phyloP scores from a whole-genome alignment of 257 asterid genomes.

The Echites panduratus region DNA sequence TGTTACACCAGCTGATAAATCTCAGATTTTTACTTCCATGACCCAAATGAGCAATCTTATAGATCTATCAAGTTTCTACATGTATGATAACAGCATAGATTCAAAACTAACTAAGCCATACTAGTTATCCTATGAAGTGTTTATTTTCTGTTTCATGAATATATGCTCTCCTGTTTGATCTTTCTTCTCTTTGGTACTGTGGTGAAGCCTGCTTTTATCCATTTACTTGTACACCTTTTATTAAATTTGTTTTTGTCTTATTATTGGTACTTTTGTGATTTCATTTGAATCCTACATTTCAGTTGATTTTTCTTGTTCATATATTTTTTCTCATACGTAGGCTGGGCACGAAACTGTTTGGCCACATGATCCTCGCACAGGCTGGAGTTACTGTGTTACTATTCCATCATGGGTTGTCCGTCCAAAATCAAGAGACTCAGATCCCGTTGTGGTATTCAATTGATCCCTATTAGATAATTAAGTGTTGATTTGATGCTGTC shows the following conservation, averaged over 20 bases:
- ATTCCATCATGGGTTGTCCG: conserved; percentile 93
- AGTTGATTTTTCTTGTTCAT: conserved; percentile 3
- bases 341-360: conserved; percentile 81
- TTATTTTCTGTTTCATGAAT: background rate
- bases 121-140: background rate
- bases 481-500: conserved; percentile 20
- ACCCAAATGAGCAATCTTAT: background rate
- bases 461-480: conserved; percentile 17
- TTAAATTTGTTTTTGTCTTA: background rate
- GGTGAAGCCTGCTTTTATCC: background rate
- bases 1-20: background rate
- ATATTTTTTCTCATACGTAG: conserved; percentile 34
- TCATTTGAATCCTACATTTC: background rate
- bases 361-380: conserved; percentile 95
- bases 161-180: background rate
- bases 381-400: conserved; percentile 95
- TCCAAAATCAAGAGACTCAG: conserved; percentile 93
- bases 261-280: background rate
- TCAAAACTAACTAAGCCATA: background rate
- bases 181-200: background rate
- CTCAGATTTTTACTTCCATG: background rate
- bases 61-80: background rate
- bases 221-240: background rate
- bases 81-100: background rate
- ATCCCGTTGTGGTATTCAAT: conserved; percentile 81